Percentiles rank a stretch among this genome's conserved stretches.
Conservation (phyloP, 2,329 filamentous ascomycete genomes). For the Corynespora cassiicola region DNA sequence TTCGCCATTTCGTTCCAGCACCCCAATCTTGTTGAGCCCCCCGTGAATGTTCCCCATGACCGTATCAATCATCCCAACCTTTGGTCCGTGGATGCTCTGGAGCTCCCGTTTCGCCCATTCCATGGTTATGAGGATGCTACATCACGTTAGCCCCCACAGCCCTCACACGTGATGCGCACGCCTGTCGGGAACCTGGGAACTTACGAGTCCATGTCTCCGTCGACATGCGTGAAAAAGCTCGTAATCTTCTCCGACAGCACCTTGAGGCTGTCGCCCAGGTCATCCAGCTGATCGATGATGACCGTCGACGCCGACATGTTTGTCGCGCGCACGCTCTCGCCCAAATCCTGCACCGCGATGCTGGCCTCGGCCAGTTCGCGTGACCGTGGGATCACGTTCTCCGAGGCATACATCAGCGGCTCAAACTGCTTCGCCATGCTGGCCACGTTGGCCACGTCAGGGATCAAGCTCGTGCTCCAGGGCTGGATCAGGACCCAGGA, state of each 20-base stretch:
- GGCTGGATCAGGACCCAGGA: conserved; percentile 72
- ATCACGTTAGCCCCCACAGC: conserved; percentile 25
- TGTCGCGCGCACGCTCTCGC: conserved; percentile 85
- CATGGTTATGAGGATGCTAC: conserved; percentile 88
- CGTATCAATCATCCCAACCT: conserved; percentile 67
- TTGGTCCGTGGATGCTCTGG: conserved; percentile 51
- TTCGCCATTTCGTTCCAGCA: conserved; percentile 46
- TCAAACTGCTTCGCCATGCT: conserved; percentile 90
- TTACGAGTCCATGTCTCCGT: conserved; percentile 87
- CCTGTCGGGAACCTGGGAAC: conserved; percentile 22
- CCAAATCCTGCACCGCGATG: conserved; percentile 92
- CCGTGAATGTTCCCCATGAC: conserved; percentile 85
- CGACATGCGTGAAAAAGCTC: conserved; percentile 90
- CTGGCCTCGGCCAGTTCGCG: conserved; percentile 89
- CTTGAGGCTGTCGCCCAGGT: conserved; percentile 84
- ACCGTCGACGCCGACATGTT: conserved; percentile 90
- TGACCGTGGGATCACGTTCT: conserved; percentile 85
- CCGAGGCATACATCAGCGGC: conserved; percentile 92
- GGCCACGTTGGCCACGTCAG: conserved; percentile 89
- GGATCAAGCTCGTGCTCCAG: conserved; percentile 69
- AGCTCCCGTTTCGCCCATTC: conserved; percentile 93
- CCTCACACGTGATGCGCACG: not conserved
- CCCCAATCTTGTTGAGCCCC: conserved; percentile 68
- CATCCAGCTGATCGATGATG: conserved; percentile 85
- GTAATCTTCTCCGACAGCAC: conserved; percentile 84